Conservation (phyloP, 768 basidiomycete species). For the Kwoniella heveanensis region DNA sequence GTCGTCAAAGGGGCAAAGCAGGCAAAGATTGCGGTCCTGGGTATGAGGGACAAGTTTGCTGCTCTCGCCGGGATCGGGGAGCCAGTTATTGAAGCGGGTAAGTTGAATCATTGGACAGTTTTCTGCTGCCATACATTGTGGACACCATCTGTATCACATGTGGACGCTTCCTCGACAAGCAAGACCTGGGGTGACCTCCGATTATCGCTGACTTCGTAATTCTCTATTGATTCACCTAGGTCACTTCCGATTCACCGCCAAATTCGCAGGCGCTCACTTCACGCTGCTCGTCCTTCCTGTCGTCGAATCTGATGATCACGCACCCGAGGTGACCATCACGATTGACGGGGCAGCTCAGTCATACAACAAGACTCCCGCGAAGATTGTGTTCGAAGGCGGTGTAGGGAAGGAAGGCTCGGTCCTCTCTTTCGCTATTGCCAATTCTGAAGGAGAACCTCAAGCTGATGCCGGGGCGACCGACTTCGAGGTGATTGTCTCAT, state of each 20-base stretch:
- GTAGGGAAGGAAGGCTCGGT: background rate
- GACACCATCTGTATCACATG: too few relatives aligned
- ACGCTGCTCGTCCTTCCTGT: background rate
- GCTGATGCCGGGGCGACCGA: too few relatives aligned
- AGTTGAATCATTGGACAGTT: background rate
- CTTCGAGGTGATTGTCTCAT: background rate
- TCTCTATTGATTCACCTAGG: background rate
- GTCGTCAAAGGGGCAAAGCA: background rate
- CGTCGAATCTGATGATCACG: background rate
- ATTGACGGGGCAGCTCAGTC: background rate
- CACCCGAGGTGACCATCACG: background rate
- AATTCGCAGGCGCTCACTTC: background rate
- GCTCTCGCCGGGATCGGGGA: slow-evolving; percentile 24
- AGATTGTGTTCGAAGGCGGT: background rate
- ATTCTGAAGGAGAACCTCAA: background rate
- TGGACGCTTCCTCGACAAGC: too few relatives aligned
- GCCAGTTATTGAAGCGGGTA: background rate
- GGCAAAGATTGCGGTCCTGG: slow-evolving; percentile 27
- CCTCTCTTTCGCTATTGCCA: background rate
- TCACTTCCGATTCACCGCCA: background rate
- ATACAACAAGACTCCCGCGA: background rate
- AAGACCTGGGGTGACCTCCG: too few relatives aligned
- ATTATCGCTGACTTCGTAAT: too few relatives aligned
- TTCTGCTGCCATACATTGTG: too few relatives aligned
- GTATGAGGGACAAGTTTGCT: slow-evolving; percentile 37